Base-by-base conservation (phyloP, 2,329 filamentous ascomycete genomes). In the Balansia obtecta region DNA sequence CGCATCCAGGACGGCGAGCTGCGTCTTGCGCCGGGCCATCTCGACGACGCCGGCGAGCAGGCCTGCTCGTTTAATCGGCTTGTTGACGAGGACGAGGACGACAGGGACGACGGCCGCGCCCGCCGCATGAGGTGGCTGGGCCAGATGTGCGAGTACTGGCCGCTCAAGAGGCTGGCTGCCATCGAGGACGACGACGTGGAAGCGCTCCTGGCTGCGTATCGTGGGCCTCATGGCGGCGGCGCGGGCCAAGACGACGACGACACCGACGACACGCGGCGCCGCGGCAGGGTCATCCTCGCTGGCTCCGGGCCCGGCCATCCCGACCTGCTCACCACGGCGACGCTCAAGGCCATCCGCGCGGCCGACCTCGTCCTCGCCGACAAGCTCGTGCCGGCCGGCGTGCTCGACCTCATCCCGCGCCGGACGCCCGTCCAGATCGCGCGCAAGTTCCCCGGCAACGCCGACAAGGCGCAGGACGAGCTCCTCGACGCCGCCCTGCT, bases 141-240 rank as follows among this genome's bases (percentile, higher is more conserved):
- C 60, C 69, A 98, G 64, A 88, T 98, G 48, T 98, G 93, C 74
- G 93, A 98, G 71, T 98, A 98, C 69, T 98, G 93, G 93, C 90
- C 93, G 1, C 74, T 98, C 27, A 83, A 82, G 55, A 80, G 86
- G 16, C 77, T 98, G 1, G 88, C 89, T 8, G 75, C 77, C 40
- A 84, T 97, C 55, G 84, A 79, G 3, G 88, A 95, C 60, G 76
- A 77, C 9, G 90, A 97, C 57, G 82, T 96, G 7, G 80, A 87
- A 15, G 66, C 70, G 12, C 80, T 97, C 0, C 74, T 98, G n/a
- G 71, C 77, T 54, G 82, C 86, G 2, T 95, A 95, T n/a, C n/a
- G n/a, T n/a, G n/a, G n/a, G n/a, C n/a, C n/a, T n/a, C n/a, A n/a
- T n/a, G n/a, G n/a, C n/a, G n/a, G n/a, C n/a, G n/a, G n/a, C n/a